Evolutionary conservation across 2,329 filamentous ascomycete genomes (phyloP), one percentile per base, ranked within the genome.

Genomic region (Fusarium subglutinans): DNA sequence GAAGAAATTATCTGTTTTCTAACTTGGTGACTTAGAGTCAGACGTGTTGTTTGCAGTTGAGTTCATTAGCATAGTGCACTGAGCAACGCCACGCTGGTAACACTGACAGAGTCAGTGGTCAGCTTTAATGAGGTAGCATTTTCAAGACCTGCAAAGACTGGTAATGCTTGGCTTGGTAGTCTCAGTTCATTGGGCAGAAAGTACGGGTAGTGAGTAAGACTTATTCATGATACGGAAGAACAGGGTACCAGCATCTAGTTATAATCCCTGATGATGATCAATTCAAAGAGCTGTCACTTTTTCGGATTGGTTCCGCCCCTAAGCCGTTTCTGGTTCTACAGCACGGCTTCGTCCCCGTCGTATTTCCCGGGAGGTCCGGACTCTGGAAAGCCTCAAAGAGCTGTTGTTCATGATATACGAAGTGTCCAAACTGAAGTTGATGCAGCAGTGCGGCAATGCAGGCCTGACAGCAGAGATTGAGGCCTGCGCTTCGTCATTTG

Each of bases 1-100:
- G 8, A 45, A 24, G 26, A n/a, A 28, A 30, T 1, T 0, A 8
- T n/a, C 0, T 35, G 33, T 35, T 1, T 14, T 35, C 33, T 15
- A 35, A 35, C 33, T 35, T 35, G 2, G 33, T 35, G 14, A 35
- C 33, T 35, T 35, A 35, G 33, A 35, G 33, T 1, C 33, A 35
- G 33, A 35, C 1, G 33, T 15, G 33, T 35, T 15, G 1, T 35
- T 35, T 35, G 14, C 33, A 35, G 14, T 35, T 35, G 33, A 3
- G 14, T 6, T 26, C 33, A 17, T 2, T 4, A 44, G 15, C n/a
- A 44, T 24, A 8, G n/a, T 44, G 1, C 17, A 3, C 41, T 3
- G 15, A 24, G n/a, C 20, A 48, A 22, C 26, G 26, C 26, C 26
- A 28, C 13, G 44, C 18, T 15, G 5, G 4, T 10, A 15, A 28